Evolutionary conservation across 108 stramenopile species (phyloP).

Genomic region (Skeletonema costatum): DNA sequence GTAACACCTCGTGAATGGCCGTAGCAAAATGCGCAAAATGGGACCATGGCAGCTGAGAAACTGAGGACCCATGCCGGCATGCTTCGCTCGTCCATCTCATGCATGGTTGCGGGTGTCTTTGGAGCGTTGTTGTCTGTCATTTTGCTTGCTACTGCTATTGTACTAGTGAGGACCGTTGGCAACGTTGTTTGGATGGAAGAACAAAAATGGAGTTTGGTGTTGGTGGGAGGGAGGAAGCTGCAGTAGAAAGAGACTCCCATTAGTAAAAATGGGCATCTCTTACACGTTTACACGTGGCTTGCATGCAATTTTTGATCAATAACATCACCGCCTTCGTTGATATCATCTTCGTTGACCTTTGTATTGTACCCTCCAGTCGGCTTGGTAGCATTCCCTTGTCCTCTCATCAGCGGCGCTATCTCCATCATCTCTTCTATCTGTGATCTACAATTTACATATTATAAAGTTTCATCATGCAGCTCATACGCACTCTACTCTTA

Average conservation of each 20-base stretch:
- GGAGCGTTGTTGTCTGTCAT: conserved; percentile 2
- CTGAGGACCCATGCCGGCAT: conserved; percentile 63
- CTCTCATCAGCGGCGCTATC: neutral
- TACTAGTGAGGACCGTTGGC: neutral
- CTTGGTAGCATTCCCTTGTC: neutral
- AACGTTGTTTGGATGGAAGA: no score
- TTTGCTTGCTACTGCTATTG: neutral
- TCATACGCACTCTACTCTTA: conserved; percentile 39
- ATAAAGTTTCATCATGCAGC: conserved; percentile 23
- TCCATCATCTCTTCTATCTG: neutral
- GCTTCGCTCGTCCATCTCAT: conserved; percentile 23
- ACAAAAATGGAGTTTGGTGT: neutral
- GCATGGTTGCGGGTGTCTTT: conserved; percentile 24
- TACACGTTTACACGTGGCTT: conserved; percentile 4
- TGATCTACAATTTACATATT: neutral
- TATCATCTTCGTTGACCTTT: neutral
- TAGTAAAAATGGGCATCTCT: neutral
- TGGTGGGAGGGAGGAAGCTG: neutral
- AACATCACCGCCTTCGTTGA: neutral
- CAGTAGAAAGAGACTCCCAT: neutral
- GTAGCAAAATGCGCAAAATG: conserved; percentile 81
- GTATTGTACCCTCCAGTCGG: neutral
- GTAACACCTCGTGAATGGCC: conserved; percentile 76
- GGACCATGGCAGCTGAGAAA: conserved; percentile 82
- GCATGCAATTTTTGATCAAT: neutral